Evolutionary conservation across 371 early-diverging fungal species (phyloP), one percentile per base, ranked within the genome.

Genomic region (Apophysomyces sp.): DNA sequence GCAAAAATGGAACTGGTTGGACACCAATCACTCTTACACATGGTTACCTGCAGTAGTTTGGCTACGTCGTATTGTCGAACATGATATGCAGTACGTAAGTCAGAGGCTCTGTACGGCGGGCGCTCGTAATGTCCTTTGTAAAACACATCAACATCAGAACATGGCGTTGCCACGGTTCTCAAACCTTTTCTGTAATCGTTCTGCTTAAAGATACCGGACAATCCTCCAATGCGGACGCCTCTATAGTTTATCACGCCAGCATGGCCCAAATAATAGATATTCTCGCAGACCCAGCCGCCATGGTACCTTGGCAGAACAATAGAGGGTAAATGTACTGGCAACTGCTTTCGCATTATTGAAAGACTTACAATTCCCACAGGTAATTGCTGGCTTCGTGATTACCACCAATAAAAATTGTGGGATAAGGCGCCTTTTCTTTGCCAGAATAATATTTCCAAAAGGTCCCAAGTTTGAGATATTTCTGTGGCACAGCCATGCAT

Each of bases 341-440:
- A 44, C 41, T 8, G 12, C 8, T 32, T 18, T 51, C 34, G 12
- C 30, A 7, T 28, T 30, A 26, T 12, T 30, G 13, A 5, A 0
- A 9, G 1, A 77, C 85, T 67, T 80, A 95, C 82, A 98, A 78
- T 76, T 99, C 98, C 85, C 91, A 91, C 31, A 97, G 71, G 67
- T 96, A 94, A 66, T 90, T 92, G 34, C 91, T 90, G 0, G 97
- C 93, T 77, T 99, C 99, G 67, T 99, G 99, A 72, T 99, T 99
- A 15, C 99, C 99, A 4, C 99, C 99, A 60, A 99, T 88, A 70
- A 98, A 95, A 1, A 99, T 63, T 2, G 98, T 98, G 1, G 91
- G 92, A 37, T 89, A 73, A 1, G 96, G 97, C 27, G 95, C 95
- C 21, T 59, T 72, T 30, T 73, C 77, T 60, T 85, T 76, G n/a